Evolutionary conservation across 1,284 basidiomycete genomes (phyloP).

Genomic region (Marasmius sp.): DNA sequence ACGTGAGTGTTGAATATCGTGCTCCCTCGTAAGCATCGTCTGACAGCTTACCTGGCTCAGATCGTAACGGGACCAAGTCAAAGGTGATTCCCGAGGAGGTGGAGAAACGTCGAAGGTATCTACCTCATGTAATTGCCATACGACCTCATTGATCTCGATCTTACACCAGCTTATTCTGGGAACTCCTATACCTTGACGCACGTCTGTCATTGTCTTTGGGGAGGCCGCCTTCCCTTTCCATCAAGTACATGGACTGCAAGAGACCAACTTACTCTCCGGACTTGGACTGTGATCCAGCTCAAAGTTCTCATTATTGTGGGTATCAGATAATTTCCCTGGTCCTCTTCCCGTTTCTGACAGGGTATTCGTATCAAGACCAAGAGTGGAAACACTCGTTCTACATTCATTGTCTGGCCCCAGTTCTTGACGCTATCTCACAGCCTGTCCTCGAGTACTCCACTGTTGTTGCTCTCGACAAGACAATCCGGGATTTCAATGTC

Average conservation of each 20-base stretch:
- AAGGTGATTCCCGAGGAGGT: conserved; percentile 47
- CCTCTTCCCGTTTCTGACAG: not conserved
- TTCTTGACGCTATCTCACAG: conserved; percentile 58
- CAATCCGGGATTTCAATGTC: conserved; percentile 57
- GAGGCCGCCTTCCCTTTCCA: conserved; percentile 42
- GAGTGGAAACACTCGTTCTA: conserved; percentile 66
- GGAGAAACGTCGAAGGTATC: conserved; percentile 37
- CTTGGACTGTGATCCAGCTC: conserved; percentile 29
- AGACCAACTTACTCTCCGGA: conserved; percentile 41
- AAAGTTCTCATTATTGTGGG: conserved; percentile 40
- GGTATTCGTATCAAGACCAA: conserved; percentile 37
- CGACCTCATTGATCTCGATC: not conserved
- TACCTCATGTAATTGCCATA: not conserved
- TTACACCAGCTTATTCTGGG: conserved; percentile 38
- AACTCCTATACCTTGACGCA: conserved; percentile 44
- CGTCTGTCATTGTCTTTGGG: conserved; percentile 45
- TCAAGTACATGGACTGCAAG: conserved; percentile 41
- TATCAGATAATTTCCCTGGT: conserved; percentile 1
- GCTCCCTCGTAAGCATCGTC: conserved; percentile 3
- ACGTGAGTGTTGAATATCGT: conserved; percentile 37
- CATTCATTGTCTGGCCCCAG: conserved; percentile 51
- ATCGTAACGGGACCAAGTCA: conserved; percentile 38
- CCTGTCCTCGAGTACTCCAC: conserved; percentile 49
- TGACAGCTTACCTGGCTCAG: conserved; percentile 21
- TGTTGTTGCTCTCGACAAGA: conserved; percentile 56